Conservation (phyloP, 2,329 filamentous ascomycete species). For the Zymoseptoria crescenta region DNA sequence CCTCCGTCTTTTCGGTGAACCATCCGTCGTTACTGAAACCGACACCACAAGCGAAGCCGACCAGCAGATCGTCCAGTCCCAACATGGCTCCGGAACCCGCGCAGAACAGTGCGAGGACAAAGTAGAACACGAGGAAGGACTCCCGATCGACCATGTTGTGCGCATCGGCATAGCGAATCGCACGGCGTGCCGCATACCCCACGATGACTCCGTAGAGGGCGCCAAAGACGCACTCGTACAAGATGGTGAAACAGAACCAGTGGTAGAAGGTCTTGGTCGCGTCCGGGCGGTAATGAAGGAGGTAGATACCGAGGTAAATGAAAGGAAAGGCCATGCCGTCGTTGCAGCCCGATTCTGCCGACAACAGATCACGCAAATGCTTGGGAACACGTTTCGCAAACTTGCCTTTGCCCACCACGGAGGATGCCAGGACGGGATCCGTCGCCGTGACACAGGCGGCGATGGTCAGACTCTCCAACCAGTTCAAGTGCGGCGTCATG, state of each 20-base stretch:
- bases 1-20: constrained; percentile 97
- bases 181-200: constrained; percentile 83
- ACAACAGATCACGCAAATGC: constrained; percentile 89
- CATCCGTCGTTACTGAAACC: constrained; percentile 98
- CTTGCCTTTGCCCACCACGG: constrained; percentile 97
- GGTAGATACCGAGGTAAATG: constrained; percentile 83
- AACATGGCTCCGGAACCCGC: constrained; percentile 87
- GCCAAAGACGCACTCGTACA: constrained; percentile 95
- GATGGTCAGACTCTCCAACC: constrained; percentile 80
- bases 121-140: constrained; percentile 98
- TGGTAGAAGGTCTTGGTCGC: constrained; percentile 65
- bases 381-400: constrained; percentile 96
- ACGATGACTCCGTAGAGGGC: constrained; percentile 79
- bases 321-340: constrained; percentile 99
- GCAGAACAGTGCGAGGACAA: constrained; percentile 90
- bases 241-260: constrained; percentile 81
- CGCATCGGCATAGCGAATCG: constrained; percentile 80
- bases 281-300: constrained; percentile 70
- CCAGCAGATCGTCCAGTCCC: constrained; percentile 85
- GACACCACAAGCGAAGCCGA: constrained; percentile 93
- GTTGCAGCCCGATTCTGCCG: constrained; percentile 96
- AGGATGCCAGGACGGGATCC: constrained; percentile 92
- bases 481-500: constrained; percentile 62
- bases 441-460: constrained; percentile 95
- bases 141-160: constrained; percentile 85